Conservation (phyloP, 805 yeast genomes). For the Candida insectalens region DNA sequence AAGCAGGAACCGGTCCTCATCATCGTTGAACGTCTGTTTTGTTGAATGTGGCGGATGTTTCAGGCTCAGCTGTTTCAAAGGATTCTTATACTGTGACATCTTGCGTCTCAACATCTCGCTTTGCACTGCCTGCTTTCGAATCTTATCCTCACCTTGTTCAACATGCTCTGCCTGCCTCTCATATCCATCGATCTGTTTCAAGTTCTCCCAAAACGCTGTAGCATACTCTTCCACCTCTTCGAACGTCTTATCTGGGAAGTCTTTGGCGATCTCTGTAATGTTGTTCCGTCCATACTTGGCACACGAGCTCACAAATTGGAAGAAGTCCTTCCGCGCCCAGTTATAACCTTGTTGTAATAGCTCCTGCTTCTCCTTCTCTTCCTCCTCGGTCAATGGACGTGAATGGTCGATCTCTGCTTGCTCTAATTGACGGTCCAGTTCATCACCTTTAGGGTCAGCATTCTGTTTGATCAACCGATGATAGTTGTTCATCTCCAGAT, state of each 20-base stretch:
- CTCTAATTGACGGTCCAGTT: conserved; percentile 32
- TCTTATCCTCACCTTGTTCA: conserved; percentile 82
- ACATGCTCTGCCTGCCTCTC: conserved; percentile 76
- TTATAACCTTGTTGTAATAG: conserved; percentile 61
- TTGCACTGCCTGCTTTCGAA: conserved; percentile 54
- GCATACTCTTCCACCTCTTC: conserved; percentile 79
- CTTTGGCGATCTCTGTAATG: conserved; percentile 58
- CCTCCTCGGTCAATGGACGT: conserved; percentile 76
- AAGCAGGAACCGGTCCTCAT: conserved; percentile 82
- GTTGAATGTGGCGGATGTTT: conserved; percentile 49
- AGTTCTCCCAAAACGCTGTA: conserved; percentile 71
- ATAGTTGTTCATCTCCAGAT: conserved; percentile 69
- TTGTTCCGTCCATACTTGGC: conserved; percentile 79
- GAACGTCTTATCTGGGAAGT: conserved; percentile 69
- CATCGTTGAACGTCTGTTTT: conserved; percentile 68
- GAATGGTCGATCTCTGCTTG: conserved; percentile 70
- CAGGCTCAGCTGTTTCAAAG: conserved; percentile 68
- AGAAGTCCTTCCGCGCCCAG: conserved; percentile 86
- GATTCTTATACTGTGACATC: conserved; percentile 52
- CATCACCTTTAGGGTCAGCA: conserved; percentile 54
- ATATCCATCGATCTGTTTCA: conserved; percentile 75
- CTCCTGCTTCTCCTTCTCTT: conserved; percentile 51
- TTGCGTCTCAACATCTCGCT: conserved; percentile 74
- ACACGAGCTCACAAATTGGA: conserved; percentile 63
- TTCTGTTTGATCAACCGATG: conserved; percentile 57